Conservation (phyloP, 2,329 filamentous ascomycete genomes). For the Cordyceps pruinosa region DNA sequence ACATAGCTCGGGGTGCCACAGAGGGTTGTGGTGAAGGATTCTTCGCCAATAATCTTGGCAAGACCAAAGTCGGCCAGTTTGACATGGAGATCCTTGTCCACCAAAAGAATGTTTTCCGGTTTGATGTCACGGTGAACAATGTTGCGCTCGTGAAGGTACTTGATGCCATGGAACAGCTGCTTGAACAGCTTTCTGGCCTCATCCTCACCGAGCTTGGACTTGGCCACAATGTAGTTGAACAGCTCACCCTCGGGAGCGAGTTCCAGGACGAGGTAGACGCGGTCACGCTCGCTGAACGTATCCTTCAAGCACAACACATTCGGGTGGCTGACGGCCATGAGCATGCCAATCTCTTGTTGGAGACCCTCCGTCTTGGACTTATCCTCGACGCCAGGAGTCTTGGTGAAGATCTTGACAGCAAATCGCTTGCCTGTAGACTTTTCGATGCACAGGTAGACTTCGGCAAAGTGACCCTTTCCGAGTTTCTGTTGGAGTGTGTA, state of each 20-base stretch:
- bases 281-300: conserved; percentile 85
- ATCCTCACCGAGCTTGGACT: conserved; percentile 76
- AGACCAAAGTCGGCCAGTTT: conserved; percentile 96
- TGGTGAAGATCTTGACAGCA: conserved; percentile 93
- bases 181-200: conserved; percentile 83
- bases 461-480: conserved; percentile 91
- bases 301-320: conserved; percentile 91
- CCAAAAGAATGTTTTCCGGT: conserved; percentile 88
- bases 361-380: conserved; percentile 76
- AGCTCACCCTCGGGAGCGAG: conserved; percentile 88
- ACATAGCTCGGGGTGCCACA: conserved; percentile 98
- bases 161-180: conserved; percentile 88
- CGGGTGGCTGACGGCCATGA: conserved; percentile 95
- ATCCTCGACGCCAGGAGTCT: conserved; percentile 74
- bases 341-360: conserved; percentile 90
- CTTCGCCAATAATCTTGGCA: conserved; percentile 96
- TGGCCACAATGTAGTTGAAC: conserved; percentile 91
- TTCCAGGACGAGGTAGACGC: conserved; percentile 86
- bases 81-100: conserved; percentile 75
- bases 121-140: conserved; percentile 98
- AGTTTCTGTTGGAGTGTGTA: conserved; percentile 80
- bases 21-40: conserved; percentile 93
- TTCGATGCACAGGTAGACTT: conserved; percentile 86
- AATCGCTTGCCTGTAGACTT: conserved; percentile 74
- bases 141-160: conserved; percentile 93